These are phyloP conservation scores for Spergularia azorica DNA, from an alignment of 179 eudicot genomes.

Conservation along the genomic window DNA sequence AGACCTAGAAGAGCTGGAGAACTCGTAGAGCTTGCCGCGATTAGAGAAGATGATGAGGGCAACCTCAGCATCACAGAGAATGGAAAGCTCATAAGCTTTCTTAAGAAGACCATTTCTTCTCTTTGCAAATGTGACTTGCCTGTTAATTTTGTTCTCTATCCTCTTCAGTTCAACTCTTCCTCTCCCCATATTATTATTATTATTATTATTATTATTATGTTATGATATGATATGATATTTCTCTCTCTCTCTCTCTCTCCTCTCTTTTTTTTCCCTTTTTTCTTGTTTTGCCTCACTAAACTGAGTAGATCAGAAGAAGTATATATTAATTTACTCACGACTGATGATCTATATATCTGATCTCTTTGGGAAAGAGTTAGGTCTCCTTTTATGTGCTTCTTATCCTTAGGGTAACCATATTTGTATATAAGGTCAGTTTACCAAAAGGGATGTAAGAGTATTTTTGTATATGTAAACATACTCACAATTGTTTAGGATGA, in stretches of 20 bases:
- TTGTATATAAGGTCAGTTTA: conserved; percentile 20
- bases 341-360: background rate
- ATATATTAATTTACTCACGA: background rate
- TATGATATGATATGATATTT: background rate
- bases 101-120: conserved; percentile 59
- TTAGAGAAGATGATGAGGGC: conserved; percentile 59
- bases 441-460: conserved; percentile 17
- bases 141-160: conserved; percentile 62
- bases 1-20: conserved; percentile 51
- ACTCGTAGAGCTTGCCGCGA: conserved; percentile 58
- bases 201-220: background rate
- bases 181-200: conserved; percentile 44
- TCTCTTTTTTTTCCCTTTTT: background rate
- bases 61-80: conserved; percentile 60
- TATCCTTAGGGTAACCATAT: conserved; percentile 31
- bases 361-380: conserved; percentile 29
- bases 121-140: conserved; percentile 65
- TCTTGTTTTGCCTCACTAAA: too few relatives aligned
- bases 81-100: conserved; percentile 64
- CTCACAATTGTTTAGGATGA: too few relatives aligned
- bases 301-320: too few relatives aligned
- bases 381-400: conserved; percentile 35
- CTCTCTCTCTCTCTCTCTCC: background rate
- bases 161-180: conserved; percentile 65
- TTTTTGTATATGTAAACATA: background rate